Percentiles rank a stretch among this genome's conserved stretches.
phyloP scores from a whole-genome alignment of 164 flowering plant genomes.

The Chimonanthus salicifolius region DNA sequence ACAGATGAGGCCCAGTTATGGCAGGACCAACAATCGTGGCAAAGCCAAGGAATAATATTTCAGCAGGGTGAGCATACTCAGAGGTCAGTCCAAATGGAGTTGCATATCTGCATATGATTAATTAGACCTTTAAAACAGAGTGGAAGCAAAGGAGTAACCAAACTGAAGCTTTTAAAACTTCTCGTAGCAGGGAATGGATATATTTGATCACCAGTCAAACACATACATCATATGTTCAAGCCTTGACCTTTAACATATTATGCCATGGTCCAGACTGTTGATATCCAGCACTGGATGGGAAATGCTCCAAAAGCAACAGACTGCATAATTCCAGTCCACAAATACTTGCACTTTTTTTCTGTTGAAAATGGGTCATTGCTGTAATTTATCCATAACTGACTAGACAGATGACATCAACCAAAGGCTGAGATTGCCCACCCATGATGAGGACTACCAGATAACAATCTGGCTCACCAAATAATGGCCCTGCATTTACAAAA shows the following conservation, averaged over 20 bases:
- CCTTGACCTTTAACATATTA: not conserved
- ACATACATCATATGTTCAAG: not conserved
- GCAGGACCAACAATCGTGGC: conserved; percentile 98
- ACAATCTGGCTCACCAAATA: not conserved
- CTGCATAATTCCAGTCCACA: not conserved
- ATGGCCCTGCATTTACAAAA: not conserved
- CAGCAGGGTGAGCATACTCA: conserved; percentile 99
- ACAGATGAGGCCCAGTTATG: conserved; percentile 91
- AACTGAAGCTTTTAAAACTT: not conserved
- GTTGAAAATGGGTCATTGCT: no score
- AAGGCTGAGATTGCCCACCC: not conserved
- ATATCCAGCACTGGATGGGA: not conserved
- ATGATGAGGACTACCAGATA: not conserved
- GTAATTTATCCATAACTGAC: not conserved
- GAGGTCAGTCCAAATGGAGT: conserved; percentile 53
- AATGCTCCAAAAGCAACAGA: not conserved
- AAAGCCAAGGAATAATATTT: conserved; percentile 95
- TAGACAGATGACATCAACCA: no score
- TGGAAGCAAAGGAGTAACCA: conserved; percentile 3
- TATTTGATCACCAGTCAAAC: not conserved
- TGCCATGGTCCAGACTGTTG: not conserved
- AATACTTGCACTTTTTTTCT: no score
- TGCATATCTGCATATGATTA: conserved; percentile 58
- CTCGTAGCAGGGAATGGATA: no score
- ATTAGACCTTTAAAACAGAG: not conserved